Evolutionary conservation across 768 basidiomycete species (phyloP).

Genomic region (Amanita exitialis): DNA sequence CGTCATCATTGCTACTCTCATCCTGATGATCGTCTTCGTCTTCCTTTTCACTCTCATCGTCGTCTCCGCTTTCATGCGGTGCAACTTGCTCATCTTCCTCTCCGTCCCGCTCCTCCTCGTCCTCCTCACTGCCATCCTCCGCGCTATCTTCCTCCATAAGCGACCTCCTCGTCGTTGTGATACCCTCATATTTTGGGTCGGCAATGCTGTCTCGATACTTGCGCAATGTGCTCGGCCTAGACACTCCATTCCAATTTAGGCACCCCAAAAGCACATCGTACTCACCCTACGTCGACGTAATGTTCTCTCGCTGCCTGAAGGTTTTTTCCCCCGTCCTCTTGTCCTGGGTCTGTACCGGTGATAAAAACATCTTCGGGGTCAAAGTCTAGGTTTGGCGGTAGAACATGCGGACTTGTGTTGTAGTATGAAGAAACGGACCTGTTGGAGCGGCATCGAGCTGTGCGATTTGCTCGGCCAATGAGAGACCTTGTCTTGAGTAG

Average conservation of each 20-base stretch:
- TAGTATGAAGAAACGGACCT: conserved; percentile 32
- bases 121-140: conserved; percentile 13
- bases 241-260: conserved; percentile 1
- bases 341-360: conserved; percentile 27
- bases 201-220: conserved; percentile 50
- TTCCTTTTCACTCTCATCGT: conserved; percentile 10
- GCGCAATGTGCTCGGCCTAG: conserved; percentile 61
- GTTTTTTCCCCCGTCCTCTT: conserved; percentile 24
- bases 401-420: conserved; percentile 2
- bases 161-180: conserved; percentile 50
- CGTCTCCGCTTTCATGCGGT: conserved; percentile 7
- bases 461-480: conserved; percentile 74
- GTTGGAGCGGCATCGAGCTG: conserved; percentile 64
- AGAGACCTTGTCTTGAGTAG: conserved; percentile 25
- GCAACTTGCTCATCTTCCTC: conserved; percentile 8
- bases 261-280: conserved; percentile 4
- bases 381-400: conserved; percentile 34
- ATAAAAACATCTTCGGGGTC: conserved; percentile 69
- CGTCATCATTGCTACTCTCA: conserved; percentile 5
- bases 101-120: conserved; percentile 16
- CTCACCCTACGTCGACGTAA: conserved; percentile 80
- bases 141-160: conserved; percentile 35
- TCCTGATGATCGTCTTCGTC: conserved; percentile 5
- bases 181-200: conserved; percentile 75
- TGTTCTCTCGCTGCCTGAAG: conserved; percentile 48